Base-by-base conservation (phyloP, 345 rosid species). In the Eutrema heterophyllum region DNA sequence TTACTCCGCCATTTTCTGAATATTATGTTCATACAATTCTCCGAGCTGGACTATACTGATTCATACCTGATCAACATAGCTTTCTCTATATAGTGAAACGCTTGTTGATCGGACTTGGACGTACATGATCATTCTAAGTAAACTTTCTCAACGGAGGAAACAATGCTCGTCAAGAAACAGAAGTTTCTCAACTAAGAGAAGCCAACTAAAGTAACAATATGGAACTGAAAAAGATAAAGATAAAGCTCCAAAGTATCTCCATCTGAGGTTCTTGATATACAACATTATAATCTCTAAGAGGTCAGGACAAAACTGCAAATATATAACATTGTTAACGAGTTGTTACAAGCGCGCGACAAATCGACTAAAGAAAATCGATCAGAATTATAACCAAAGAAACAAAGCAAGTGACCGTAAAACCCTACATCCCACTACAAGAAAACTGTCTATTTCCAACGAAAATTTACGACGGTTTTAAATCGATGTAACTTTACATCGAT, bases 21-120 rank as follows among this genome's bases (percentile, higher is more conserved):
- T 0, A 0, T 11, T 14, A 43, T 2, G 7, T 50, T 48, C 12
- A n/a, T n/a, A n/a, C n/a, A 45, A 12, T 16, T 45, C 35, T 54
- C 8, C 54, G 45, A 21, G 33, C 26, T 18, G 24, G 24, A 67
- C 32, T 29, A 13, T 8, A 58, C 16, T 13, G 16, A 76, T 46
- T 71, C 55, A 73, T 72, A 95, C 97, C 97, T 90, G 93, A 74
- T 92, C 97, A 45, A 88, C 97, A n/a, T n/a, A n/a, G 97, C 96
- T 83, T 88, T 94, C 87, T 89, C 96, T 79, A 94, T 73, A 75
- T 89, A 91, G 72, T 84, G 82, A 79, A 91, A 94, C 54, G 98
- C 96, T 79, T 88, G 92, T 71, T 94, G 95, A 87, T 91, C 96
- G 36, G 96, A 84, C 65, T 84, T n/a, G n/a, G n/a, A n/a, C n/a